Evolutionary conservation across 805 yeast genomes (phyloP).

Genomic region (Wickerhamiella allomyrinae): DNA sequence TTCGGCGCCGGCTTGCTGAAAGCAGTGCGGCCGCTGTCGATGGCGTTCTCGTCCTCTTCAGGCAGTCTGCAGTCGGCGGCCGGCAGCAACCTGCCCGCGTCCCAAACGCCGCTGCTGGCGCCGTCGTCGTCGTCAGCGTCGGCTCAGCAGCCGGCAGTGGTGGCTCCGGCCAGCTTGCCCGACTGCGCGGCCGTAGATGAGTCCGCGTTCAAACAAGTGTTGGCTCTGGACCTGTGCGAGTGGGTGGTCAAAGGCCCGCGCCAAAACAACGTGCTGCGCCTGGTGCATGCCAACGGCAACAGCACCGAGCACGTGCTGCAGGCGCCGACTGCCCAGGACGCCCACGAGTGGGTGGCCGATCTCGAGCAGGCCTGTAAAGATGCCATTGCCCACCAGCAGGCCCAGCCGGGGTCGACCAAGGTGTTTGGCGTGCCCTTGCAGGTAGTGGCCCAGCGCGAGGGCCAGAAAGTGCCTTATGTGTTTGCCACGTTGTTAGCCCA

Average conservation of each 20-base stretch:
- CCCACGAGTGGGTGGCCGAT: conserved; percentile 56
- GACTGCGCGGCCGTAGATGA: conserved; percentile 28
- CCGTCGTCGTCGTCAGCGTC: neutral
- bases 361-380: conserved; percentile 7
- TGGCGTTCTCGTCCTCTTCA: conserved; percentile 20
- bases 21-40: conserved; percentile 29
- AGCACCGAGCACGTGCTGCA: conserved; percentile 37
- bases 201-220: conserved; percentile 35
- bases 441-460: conserved; percentile 61
- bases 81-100: neutral
- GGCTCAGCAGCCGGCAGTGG: conserved; percentile 22
- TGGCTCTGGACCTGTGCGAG: conserved; percentile 33
- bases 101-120: neutral
- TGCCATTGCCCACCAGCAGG: conserved; percentile 6
- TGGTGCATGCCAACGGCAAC: neutral
- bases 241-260: conserved; percentile 23
- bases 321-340: conserved; percentile 44
- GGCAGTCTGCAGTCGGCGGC: conserved; percentile 1
- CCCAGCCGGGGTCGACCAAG: conserved; percentile 24
- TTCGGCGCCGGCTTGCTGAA: conserved; percentile 26
- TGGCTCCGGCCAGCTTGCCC: conserved; percentile 46
- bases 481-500: conserved; percentile 53
- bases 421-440: conserved; percentile 82
- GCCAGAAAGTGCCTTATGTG: conserved; percentile 45
- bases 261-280: neutral